phyloP scores from a whole-genome alignment of 495 filamentous ascomycete species.

The Eremomyces bilateralis region DNA sequence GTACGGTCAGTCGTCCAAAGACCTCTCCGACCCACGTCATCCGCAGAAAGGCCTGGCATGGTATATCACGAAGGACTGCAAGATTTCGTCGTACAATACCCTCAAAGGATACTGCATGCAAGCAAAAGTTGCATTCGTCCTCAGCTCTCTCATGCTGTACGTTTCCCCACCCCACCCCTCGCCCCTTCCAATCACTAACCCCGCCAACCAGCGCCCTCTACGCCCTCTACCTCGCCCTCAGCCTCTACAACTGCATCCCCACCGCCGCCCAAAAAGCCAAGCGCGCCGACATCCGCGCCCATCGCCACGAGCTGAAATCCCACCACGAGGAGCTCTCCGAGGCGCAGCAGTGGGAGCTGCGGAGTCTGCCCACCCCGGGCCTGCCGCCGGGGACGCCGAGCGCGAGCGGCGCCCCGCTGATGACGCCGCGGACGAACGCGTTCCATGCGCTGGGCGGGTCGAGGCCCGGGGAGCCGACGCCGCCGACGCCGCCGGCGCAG shows the following conservation, averaged over 20 bases:
- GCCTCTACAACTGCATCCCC: slow-evolving; percentile 6
- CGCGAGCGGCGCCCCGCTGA: slow-evolving; percentile 6
- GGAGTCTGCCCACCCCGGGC: slow-evolving; percentile 18
- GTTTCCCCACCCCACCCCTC: slow-evolving; percentile 13
- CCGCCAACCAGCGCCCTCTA: not conserved
- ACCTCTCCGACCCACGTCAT: slow-evolving; percentile 52
- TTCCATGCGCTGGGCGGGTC: slow-evolving; percentile 17
- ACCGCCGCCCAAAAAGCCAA: slow-evolving; percentile 11
- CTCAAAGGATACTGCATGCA: slow-evolving; percentile 50
- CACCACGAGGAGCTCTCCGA: slow-evolving; percentile 13
- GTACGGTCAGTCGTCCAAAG: slow-evolving; percentile 54
- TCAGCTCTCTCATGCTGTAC: slow-evolving; percentile 50
- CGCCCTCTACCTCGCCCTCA: not conserved
- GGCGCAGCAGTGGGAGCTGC: slow-evolving; percentile 21
- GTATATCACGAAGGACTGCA: slow-evolving; percentile 68
- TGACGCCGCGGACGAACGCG: slow-evolving; percentile 22
- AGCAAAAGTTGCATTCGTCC: slow-evolving; percentile 54
- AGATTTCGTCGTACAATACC: slow-evolving; percentile 29
- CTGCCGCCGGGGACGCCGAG: slow-evolving; percentile 7
- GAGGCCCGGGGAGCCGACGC: too few species aligned
- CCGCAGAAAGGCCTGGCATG: slow-evolving; percentile 48
- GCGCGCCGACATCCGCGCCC: slow-evolving; percentile 6
- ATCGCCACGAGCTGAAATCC: slow-evolving; percentile 9
- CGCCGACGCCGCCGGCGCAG: too few species aligned
- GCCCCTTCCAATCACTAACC: not conserved